phyloP scores from a whole-genome alignment of 2,329 filamentous ascomycete species.

The Fusarium buxicola region DNA sequence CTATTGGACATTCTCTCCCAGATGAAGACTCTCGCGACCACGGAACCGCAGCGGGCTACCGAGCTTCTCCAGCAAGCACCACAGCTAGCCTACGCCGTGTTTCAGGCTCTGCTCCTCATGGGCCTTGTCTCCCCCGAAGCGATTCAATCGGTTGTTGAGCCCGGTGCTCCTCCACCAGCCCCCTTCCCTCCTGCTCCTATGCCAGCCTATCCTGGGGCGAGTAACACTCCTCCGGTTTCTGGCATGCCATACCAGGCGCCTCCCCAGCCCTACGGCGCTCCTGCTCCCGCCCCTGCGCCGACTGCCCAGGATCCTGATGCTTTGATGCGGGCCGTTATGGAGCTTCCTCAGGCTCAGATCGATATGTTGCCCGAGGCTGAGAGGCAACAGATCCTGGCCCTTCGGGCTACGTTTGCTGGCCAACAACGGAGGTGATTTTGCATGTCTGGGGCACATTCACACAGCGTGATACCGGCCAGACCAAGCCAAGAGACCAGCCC shows the following conservation, averaged over 20 bases:
- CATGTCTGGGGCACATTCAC: background rate
- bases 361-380: constrained; percentile 81
- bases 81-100: constrained; percentile 93
- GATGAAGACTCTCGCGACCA: constrained; percentile 90
- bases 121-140: constrained; percentile 89
- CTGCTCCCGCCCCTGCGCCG: constrained; percentile 48
- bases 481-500: background rate
- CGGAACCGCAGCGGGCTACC: constrained; percentile 84
- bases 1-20: constrained; percentile 93
- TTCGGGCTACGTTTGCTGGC: constrained; percentile 72
- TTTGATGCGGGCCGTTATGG: constrained; percentile 84
- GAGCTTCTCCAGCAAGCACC: constrained; percentile 90
- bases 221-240: constrained; percentile 61
- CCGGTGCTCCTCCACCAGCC: constrained; percentile 56
- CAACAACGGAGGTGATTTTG: constrained; percentile 52
- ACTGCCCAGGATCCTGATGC: constrained; percentile 71
- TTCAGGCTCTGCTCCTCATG: constrained; percentile 93
- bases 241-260: constrained; percentile 61
- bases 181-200: constrained; percentile 53
- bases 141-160: constrained; percentile 83
- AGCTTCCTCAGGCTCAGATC: constrained; percentile 82
- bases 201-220: constrained; percentile 54
- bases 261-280: constrained; percentile 52
- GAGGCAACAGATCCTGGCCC: constrained; percentile 80
- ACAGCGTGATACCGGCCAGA: background rate